Conservation (phyloP, 352 stramenopile genomes). For the Aphanomyces astaci region DNA sequence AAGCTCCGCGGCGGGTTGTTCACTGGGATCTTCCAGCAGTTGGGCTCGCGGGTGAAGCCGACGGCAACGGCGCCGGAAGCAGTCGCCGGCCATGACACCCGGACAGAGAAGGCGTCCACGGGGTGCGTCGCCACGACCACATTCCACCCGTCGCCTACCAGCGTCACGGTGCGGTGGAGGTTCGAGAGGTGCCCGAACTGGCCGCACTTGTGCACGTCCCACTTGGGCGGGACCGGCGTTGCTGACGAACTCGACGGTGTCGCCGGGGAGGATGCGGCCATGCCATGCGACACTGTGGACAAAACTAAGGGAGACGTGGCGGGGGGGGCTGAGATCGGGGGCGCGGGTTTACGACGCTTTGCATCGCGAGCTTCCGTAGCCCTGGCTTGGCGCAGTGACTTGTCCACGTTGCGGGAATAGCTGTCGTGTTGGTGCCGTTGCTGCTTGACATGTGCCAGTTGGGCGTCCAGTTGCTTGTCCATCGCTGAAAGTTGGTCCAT, state of each 20-base stretch:
- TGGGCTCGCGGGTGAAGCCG: conserved; percentile 13
- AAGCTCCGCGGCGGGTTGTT: neutral
- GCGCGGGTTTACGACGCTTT: neutral
- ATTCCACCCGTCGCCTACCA: conserved; percentile 14
- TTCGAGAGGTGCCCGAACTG: neutral
- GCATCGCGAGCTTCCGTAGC: neutral
- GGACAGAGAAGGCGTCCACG: conserved; percentile 1
- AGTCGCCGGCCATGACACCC: neutral
- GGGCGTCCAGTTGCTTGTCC: neutral
- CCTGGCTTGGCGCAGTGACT: neutral
- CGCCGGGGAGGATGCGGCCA: neutral
- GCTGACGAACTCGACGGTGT: neutral
- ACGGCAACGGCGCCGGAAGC: neutral
- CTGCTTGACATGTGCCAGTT: neutral
- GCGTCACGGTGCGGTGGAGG: neutral
- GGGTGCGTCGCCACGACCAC: neutral
- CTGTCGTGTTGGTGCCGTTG: neutral
- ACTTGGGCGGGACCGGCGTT: neutral
- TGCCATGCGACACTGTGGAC: neutral
- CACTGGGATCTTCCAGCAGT: conserved; percentile 8
- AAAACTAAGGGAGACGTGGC: neutral
- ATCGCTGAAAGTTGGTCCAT: neutral
- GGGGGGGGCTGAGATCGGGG: neutral
- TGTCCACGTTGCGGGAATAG: neutral
- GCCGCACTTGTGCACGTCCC: conserved; percentile 1